Evolutionary conservation across 1,284 basidiomycete species (phyloP).

Genomic region (Puccinia horiana): DNA sequence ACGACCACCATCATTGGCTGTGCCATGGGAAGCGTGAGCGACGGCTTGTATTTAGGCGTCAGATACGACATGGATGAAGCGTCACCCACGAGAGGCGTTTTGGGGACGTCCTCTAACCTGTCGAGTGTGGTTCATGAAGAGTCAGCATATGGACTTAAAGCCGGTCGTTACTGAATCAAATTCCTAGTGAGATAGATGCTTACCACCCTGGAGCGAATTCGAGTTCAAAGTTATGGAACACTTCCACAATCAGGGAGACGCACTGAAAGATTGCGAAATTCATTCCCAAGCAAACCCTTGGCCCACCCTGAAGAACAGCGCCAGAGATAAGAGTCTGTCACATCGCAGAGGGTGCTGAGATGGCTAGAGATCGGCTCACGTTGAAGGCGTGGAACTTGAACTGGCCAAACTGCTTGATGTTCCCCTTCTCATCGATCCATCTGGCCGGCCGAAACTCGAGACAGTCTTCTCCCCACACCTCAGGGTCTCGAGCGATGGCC

Average conservation of each 20-base stretch:
- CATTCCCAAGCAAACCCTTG: constrained; percentile 41
- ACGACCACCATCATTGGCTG: constrained; percentile 2
- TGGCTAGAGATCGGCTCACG: constrained; percentile 38
- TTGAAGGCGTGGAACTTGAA: constrained; percentile 54
- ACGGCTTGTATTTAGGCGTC: constrained; percentile 21
- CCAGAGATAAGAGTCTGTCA: neutral
- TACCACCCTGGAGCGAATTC: constrained; percentile 35
- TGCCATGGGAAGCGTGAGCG: constrained; percentile 2
- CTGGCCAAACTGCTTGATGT: constrained; percentile 50
- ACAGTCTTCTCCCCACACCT: constrained; percentile 53
- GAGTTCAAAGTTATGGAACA: constrained; percentile 27
- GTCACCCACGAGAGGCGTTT: neutral
- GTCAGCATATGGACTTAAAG: no score
- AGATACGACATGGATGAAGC: neutral
- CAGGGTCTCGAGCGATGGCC: constrained; percentile 49
- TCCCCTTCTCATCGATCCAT: constrained; percentile 52
- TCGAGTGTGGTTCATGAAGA: neutral
- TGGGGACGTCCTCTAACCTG: constrained; percentile 30
- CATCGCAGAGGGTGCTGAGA: neutral
- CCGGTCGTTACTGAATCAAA: neutral
- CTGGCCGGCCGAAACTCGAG: constrained; percentile 51
- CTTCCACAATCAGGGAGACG: constrained; percentile 22
- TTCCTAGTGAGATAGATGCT: neutral
- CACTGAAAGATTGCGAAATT: constrained; percentile 23
- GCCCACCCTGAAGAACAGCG: constrained; percentile 19